phyloP scores from a whole-genome alignment of 768 basidiomycete species.

The Trametes gibbosa region DNA sequence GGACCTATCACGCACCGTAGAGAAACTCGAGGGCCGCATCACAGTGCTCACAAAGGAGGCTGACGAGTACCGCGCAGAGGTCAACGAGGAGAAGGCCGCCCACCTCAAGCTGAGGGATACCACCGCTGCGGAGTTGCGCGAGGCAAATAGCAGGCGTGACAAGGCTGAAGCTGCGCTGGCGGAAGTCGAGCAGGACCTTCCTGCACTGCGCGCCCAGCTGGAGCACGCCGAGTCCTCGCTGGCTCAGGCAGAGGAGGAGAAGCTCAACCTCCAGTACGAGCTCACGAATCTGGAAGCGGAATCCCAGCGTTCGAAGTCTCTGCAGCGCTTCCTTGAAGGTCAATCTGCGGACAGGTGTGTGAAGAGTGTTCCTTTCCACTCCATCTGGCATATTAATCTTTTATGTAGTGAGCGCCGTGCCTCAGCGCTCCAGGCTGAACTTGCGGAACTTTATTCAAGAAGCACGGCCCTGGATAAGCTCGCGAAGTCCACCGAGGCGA shows the following conservation, averaged over 20 bases:
- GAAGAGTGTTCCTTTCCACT: not conserved
- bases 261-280: slow-evolving; percentile 48
- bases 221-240: slow-evolving; percentile 36
- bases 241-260: slow-evolving; percentile 49
- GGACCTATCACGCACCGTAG: slow-evolving; percentile 10
- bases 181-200: slow-evolving; percentile 23
- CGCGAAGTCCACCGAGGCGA: slow-evolving; percentile 54
- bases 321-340: slow-evolving; percentile 60
- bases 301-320: slow-evolving; percentile 58
- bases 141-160: slow-evolving; percentile 15
- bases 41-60: slow-evolving; percentile 38
- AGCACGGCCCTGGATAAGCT: slow-evolving; percentile 31
- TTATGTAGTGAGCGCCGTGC: slow-evolving; percentile 6
- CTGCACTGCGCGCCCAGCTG: slow-evolving; percentile 38
- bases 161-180: slow-evolving; percentile 15
- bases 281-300: slow-evolving; percentile 63
- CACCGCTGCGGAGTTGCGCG: slow-evolving; percentile 22
- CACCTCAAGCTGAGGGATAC: slow-evolving; percentile 15
- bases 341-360: slow-evolving; percentile 62
- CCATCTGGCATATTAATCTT: not conserved
- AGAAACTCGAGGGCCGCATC: slow-evolving; percentile 36
- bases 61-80: slow-evolving; percentile 13
- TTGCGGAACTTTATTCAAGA: slow-evolving; percentile 32
- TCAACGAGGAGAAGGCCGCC: slow-evolving; percentile 19
- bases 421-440: slow-evolving; percentile 45